Conservation (phyloP, 2,329 filamentous ascomycete genomes). For the Orbilia oligospora region DNA sequence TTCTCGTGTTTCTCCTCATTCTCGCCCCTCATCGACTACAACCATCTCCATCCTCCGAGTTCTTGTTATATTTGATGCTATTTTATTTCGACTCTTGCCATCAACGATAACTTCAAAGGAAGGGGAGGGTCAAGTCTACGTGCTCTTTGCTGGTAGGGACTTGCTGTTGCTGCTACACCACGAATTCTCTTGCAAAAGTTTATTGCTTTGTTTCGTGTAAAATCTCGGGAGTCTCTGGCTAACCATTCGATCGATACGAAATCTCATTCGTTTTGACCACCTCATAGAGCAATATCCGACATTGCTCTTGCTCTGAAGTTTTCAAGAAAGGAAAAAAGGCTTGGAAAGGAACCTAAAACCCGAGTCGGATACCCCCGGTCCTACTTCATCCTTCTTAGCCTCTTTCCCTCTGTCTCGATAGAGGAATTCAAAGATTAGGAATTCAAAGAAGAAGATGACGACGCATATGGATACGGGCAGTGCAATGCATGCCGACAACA, state of each 20-base stretch:
- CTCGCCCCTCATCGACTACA: not conserved
- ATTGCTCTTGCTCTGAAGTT: conserved; percentile 25
- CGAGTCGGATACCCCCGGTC: conserved; percentile 9
- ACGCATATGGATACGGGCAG: conserved; percentile 48
- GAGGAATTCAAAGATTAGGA: not conserved
- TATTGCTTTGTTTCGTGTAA: not conserved
- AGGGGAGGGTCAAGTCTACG: conserved; percentile 49
- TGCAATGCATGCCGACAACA: conserved; percentile 50
- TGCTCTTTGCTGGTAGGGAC: conserved; percentile 59
- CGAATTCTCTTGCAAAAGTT: conserved; percentile 36
- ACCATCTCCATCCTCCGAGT: conserved; percentile 2
- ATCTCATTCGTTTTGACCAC: conserved; percentile 10
- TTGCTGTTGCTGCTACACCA: conserved; percentile 43
- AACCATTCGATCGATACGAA: conserved; percentile 23
- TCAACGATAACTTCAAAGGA: conserved; percentile 15
- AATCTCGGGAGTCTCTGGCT: conserved; percentile 51
- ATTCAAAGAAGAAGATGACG: conserved; percentile 30
- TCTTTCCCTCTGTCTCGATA: conserved; percentile 8
- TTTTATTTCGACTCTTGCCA: not conserved
- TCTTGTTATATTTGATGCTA: not conserved
- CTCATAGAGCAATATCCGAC: conserved; percentile 34
- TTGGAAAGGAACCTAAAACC: not conserved
- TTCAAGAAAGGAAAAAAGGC: not conserved
- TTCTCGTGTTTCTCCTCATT: conserved; percentile 32
- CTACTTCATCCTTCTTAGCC: conserved; percentile 5